phyloP scores from a whole-genome alignment of 169 alveolate genomes.

The Plasmodium ovale region DNA sequence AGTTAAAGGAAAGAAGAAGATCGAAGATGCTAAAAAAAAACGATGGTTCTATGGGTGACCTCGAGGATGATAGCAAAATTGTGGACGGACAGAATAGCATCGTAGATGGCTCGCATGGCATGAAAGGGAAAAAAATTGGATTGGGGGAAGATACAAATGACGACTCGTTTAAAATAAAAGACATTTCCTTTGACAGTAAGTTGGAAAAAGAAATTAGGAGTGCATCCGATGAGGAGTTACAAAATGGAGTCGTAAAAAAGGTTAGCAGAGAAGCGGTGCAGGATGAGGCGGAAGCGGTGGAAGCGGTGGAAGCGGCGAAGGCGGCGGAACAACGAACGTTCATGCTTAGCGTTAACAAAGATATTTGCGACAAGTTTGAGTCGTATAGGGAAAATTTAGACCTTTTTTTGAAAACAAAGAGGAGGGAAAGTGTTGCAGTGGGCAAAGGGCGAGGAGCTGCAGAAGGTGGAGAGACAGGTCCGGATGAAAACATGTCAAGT shows the following conservation, averaged over 20 bases:
- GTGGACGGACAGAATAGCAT: constrained; percentile 15
- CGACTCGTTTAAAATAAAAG: constrained; percentile 40
- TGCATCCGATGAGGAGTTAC: not conserved
- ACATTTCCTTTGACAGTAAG: constrained; percentile 14
- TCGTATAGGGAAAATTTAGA: constrained; percentile 24
- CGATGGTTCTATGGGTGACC: not conserved
- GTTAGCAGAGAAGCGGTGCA: not conserved
- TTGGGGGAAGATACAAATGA: not conserved
- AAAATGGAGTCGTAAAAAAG: not conserved
- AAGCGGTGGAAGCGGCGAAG: not conserved
- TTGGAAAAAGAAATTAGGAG: constrained; percentile 13
- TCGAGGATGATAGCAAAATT: constrained; percentile 11
- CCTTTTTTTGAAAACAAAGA: constrained; percentile 18
- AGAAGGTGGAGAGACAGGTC: not conserved
- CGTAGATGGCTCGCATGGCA: not conserved
- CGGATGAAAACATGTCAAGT: not conserved
- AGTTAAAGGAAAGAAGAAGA: constrained; percentile 13
- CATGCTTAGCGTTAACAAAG: constrained; percentile 2
- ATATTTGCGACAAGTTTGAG: not conserved
- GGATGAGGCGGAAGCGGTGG: not conserved
- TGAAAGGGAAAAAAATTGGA: not conserved
- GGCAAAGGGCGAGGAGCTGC: not conserved
- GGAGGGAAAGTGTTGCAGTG: not conserved
- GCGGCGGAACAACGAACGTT: not conserved
- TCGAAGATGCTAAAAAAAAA: not conserved